Evolutionary conservation across 768 basidiomycete genomes (phyloP).

Genomic region (Russula griseocarnosa): DNA sequence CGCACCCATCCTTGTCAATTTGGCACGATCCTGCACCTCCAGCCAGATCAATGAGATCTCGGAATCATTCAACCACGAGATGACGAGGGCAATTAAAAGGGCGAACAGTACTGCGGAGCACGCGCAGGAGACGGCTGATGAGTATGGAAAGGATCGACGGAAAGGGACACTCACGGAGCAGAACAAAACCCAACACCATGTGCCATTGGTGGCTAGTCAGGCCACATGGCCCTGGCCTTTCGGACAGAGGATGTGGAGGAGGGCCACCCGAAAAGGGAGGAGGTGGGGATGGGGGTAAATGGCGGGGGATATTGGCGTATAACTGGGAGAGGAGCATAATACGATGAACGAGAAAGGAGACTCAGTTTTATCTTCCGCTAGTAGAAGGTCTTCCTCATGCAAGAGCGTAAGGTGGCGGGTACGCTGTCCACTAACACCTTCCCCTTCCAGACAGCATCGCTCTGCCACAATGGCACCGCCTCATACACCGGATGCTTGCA

Average conservation of each 20-base stretch:
- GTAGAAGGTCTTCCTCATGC: too few species aligned
- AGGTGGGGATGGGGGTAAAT: neutral
- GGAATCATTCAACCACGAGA: neutral
- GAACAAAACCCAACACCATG: neutral
- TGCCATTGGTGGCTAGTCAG: conserved; percentile 3
- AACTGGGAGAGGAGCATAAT: neutral
- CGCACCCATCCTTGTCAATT: conserved; percentile 1
- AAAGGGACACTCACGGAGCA: conserved; percentile 1
- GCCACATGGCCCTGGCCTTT: conserved; percentile 3
- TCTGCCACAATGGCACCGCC: neutral
- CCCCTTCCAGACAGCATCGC: neutral
- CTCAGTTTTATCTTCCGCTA: neutral
- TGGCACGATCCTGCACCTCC: neutral
- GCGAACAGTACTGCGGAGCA: neutral
- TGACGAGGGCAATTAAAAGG: neutral
- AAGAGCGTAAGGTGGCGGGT: too few species aligned
- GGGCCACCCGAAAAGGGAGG: neutral
- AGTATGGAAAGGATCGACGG: neutral
- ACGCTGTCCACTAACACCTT: neutral
- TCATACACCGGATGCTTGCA: neutral
- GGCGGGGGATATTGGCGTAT: neutral
- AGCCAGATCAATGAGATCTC: conserved; percentile 3
- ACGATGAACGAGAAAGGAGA: neutral
- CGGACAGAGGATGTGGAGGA: neutral
- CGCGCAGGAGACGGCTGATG: neutral